Conservation (phyloP, 495 filamentous ascomycete genomes). For the Penicilliopsis zonata region DNA sequence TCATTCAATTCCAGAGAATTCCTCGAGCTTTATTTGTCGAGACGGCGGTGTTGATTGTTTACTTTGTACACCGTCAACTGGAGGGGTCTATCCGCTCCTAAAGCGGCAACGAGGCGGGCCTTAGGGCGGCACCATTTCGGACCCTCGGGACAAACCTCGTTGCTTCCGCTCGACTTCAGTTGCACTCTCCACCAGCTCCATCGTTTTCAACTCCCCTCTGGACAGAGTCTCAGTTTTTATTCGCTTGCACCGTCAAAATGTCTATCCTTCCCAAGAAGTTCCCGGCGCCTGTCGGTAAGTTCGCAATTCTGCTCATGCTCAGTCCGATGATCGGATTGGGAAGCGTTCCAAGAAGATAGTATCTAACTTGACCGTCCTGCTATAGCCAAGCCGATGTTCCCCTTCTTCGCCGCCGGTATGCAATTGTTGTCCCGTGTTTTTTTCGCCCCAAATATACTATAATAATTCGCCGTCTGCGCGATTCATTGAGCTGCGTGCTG, state of each 20-base stretch:
- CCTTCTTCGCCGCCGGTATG: conserved; percentile 93
- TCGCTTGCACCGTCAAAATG: conserved; percentile 41
- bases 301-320: conserved; percentile 11
- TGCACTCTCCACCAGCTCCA: conserved; percentile 9
- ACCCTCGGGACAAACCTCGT: conserved; percentile 30
- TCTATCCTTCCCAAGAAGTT: conserved; percentile 88
- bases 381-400: conserved; percentile 75
- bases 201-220: conserved; percentile 22
- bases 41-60: conserved; percentile 17
- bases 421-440: conserved; percentile 3
- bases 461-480: not conserved
- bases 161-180: conserved; percentile 12
- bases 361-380: too few relatives aligned
- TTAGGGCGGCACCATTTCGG: conserved; percentile 13
- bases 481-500: conserved; percentile 2
- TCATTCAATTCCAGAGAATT: not conserved
- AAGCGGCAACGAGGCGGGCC: conserved; percentile 5
- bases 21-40: too few relatives aligned
- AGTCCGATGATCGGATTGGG: too few relatives aligned
- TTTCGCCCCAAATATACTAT: not conserved
- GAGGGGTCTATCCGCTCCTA: conserved; percentile 14
- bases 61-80: conserved; percentile 8
- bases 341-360: too few relatives aligned
- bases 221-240: conserved; percentile 9
- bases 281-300: conserved; percentile 74